Evolutionary conservation across 1,139 yeast species (phyloP).

Genomic region (Suhomyces panamericanus): DNA sequence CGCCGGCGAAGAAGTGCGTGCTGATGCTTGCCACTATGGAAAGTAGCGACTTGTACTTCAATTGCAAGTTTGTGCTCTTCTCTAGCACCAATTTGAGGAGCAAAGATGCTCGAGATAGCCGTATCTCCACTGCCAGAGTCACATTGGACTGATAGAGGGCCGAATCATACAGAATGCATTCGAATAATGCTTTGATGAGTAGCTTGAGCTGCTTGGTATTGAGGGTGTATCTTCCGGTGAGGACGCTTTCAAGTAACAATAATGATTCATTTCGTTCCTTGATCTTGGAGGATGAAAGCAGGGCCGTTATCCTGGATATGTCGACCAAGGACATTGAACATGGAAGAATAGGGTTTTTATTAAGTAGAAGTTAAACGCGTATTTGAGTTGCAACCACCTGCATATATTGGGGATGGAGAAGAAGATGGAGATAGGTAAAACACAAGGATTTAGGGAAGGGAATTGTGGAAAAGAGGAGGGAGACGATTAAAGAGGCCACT

Average conservation of each 20-base stretch:
- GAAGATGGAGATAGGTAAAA: too few species aligned
- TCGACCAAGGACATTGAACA: slow-evolving; percentile 24
- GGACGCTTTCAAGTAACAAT: slow-evolving; percentile 36
- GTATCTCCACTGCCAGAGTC: slow-evolving; percentile 33
- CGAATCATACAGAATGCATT: slow-evolving; percentile 43
- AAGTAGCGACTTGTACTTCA: slow-evolving; percentile 34
- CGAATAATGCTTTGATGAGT: slow-evolving; percentile 40
- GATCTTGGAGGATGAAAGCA: slow-evolving; percentile 45
- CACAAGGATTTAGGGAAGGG: too few species aligned
- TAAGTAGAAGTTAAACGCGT: background rate
- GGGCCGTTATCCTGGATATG: slow-evolving; percentile 20
- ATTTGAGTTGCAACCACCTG: slow-evolving; percentile 1
- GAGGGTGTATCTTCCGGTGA: slow-evolving; percentile 23
- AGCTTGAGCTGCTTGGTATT: slow-evolving; percentile 26
- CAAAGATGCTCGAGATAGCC: slow-evolving; percentile 45
- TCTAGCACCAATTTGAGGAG: slow-evolving; percentile 35
- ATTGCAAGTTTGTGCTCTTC: slow-evolving; percentile 21
- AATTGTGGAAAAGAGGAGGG: too few species aligned
- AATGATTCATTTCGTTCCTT: slow-evolving; percentile 57
- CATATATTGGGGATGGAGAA: background rate
- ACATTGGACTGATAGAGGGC: slow-evolving; percentile 31
- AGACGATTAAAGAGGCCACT: too few species aligned
- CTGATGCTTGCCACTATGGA: slow-evolving; percentile 27
- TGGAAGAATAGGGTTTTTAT: too few species aligned
- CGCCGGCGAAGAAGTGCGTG: slow-evolving; percentile 17